Evolutionary conservation across 208 protist species (phyloP), one percentile per base, ranked within the genome.

Genomic region (Porcisia deanei): DNA sequence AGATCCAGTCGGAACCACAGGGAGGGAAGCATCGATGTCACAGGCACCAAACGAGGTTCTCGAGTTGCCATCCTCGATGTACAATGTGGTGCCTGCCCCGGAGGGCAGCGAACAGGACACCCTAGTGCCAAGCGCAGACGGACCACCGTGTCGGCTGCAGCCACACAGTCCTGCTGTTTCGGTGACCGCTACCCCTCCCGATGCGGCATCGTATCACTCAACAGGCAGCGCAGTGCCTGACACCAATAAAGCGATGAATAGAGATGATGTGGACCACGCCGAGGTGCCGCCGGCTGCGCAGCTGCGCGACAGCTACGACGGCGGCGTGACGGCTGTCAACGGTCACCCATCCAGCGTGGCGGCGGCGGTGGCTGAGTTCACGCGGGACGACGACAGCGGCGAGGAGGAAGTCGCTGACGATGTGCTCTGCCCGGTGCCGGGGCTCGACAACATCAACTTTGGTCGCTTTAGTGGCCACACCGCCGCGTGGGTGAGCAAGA

Each of bases 381-480:
- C 43, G 47, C 49, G 41, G 18, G 71, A 61, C 22, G 43, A 66
- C 8, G n/a, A 69, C 57, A 37, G 37, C 45, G 10, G 59, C 16
- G n/a, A 65, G 20, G 64, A 89, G 18, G 85, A 94, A 34, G 61
- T 73, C 30, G 73, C 71, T n/a, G 84, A 91, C 37, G 92, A 97
- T 73, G 80, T 97, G 39, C 73, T 97, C 20, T 95, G 91, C 70
- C 88, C 89, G 9, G 83, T 94, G 34, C 90, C 90, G 3, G 90
- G 90, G 1, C 86, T 97, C 34, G 93, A 97, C 71, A 89, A 90
- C 74, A 95, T 95, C 65, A 97, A 97, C 82, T 95, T 87, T 69
- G 93, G 93, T 34, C 88, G 88, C 61, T 92, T 95, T 75, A 88
- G 87, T 69, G 93, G 91, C 3, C 81, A 86, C 72, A 86, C 83